phyloP scores from a whole-genome alignment of 768 basidiomycete species.

The Nidula microcarpa region DNA sequence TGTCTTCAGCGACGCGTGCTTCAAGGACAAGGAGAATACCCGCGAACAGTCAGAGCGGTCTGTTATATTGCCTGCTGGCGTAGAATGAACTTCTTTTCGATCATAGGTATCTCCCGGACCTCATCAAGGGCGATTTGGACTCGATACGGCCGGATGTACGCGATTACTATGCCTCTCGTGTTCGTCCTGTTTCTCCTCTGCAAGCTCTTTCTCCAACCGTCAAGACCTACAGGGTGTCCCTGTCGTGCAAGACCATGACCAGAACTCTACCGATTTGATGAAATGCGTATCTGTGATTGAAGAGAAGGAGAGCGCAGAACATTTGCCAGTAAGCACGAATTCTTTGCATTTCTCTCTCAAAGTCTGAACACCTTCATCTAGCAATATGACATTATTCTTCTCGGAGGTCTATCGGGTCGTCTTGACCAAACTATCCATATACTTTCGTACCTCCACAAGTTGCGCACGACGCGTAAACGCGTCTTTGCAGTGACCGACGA shows the following conservation, averaged over 20 bases:
- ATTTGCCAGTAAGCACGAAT: conserved; percentile 27
- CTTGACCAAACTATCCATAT: conserved; percentile 94
- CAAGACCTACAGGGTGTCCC: conserved; percentile 54
- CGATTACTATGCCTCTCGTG: conserved; percentile 60
- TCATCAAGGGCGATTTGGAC: conserved; percentile 94
- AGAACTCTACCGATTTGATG: conserved; percentile 92
- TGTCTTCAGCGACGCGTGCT: conserved; percentile 18
- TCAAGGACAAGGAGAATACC: neutral
- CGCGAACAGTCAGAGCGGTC: neutral
- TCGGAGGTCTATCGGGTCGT: conserved; percentile 88
- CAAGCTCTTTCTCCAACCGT: neutral
- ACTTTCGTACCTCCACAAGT: conserved; percentile 79
- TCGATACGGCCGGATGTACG: conserved; percentile 77
- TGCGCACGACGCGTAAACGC: conserved; percentile 54
- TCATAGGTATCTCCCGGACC: conserved; percentile 69
- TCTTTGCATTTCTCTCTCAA: neutral
- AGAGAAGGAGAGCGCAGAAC: conserved; percentile 47
- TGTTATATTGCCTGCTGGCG: neutral
- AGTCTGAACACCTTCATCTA: conserved; percentile 19
- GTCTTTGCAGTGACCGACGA: conserved; percentile 87
- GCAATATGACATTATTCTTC: conserved; percentile 69
- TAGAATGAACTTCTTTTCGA: conserved; percentile 4
- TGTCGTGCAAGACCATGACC: conserved; percentile 64
- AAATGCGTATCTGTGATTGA: conserved; percentile 76
- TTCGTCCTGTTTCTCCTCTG: conserved; percentile 9